A percentile compares a stretch with the other conserved stretches of the same genome.
These are phyloP conservation scores for Dissophora ornata DNA, from an alignment of 192 early-diverging fungal genomes.

Conservation along the genomic window DNA sequence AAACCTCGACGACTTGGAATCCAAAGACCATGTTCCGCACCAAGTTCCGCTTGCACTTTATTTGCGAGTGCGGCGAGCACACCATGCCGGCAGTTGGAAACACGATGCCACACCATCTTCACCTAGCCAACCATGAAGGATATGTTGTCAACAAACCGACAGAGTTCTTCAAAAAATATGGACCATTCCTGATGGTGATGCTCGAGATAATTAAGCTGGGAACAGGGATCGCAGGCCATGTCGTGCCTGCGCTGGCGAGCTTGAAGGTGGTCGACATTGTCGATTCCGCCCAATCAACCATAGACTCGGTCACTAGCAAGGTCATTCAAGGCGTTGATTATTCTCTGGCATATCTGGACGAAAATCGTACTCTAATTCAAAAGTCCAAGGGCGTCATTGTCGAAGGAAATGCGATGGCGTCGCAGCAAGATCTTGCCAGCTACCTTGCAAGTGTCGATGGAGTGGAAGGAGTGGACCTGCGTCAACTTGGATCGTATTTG, in stretches of 20 bases:
- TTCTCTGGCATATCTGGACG: not conserved
- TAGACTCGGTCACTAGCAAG: not conserved
- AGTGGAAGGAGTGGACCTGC: conserved; percentile 30
- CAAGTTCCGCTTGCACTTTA: conserved; percentile 22
- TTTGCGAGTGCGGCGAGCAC: conserved; percentile 26
- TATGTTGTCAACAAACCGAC: conserved; percentile 3
- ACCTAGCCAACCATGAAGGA: conserved; percentile 19
- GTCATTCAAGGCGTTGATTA: conserved; percentile 7
- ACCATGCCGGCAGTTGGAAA: not conserved
- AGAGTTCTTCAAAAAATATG: conserved; percentile 10
- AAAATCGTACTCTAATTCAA: not conserved
- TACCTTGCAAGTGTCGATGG: conserved; percentile 3
- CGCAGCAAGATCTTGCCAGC: conserved; percentile 8
- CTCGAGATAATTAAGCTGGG: conserved; percentile 13
- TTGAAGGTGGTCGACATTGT: not conserved
- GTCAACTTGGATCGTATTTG: conserved; percentile 19
- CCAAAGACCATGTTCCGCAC: not conserved
- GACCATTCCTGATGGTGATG: conserved; percentile 7
- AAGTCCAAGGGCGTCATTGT: not conserved
- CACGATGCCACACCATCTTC: not conserved
- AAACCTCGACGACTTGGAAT: not conserved
- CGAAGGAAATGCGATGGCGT: not conserved
- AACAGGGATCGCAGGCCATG: not conserved
- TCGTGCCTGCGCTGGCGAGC: conserved; percentile 1
- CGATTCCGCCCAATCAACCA: not conserved